These are phyloP conservation scores for Bruguiera sexangula DNA, from an alignment of 345 rosid species.

Conservation along the genomic window DNA sequence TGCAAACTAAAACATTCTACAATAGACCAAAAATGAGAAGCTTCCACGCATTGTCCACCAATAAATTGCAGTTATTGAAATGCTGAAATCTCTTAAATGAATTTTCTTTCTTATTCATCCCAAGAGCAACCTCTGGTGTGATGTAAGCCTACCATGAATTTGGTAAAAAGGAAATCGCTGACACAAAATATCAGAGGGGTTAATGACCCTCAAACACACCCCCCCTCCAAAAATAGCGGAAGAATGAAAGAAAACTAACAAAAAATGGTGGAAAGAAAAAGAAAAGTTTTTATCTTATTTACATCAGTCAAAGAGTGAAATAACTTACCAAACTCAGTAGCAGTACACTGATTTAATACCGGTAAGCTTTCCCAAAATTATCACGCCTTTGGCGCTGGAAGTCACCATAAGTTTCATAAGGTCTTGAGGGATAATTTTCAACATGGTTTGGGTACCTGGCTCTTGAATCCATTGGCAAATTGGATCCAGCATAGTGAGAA, in stretches of 20 bases:
- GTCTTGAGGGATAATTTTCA: slow-evolving; percentile 66
- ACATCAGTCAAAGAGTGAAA: slow-evolving; percentile 18
- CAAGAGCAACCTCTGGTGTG: not conserved
- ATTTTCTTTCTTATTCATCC: not conserved
- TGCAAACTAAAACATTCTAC: slow-evolving; percentile 13
- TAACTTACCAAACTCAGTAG: slow-evolving; percentile 60
- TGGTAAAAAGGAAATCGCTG: not conserved
- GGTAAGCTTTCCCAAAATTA: slow-evolving; percentile 79
- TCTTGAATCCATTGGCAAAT: slow-evolving; percentile 55
- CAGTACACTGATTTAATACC: slow-evolving; percentile 46
- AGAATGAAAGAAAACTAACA: not conserved
- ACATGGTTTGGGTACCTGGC: slow-evolving; percentile 56
- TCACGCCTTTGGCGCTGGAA: slow-evolving; percentile 81
- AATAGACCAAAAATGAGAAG: slow-evolving; percentile 7
- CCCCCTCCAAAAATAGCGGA: not conserved
- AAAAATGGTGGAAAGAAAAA: slow-evolving; percentile 4
- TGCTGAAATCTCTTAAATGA: not conserved
- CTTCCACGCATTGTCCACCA: slow-evolving; percentile 2
- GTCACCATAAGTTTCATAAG: slow-evolving; percentile 63
- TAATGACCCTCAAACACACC: too few species aligned
- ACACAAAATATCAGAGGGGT: not conserved
- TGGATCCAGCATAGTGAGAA: slow-evolving; percentile 53
- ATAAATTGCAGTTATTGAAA: slow-evolving; percentile 2
- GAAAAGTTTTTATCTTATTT: slow-evolving; percentile 14
- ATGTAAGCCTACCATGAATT: slow-evolving; percentile 8